Base-by-base conservation (phyloP, 2,329 filamentous ascomycete genomes). In the Cercospora janseana region DNA sequence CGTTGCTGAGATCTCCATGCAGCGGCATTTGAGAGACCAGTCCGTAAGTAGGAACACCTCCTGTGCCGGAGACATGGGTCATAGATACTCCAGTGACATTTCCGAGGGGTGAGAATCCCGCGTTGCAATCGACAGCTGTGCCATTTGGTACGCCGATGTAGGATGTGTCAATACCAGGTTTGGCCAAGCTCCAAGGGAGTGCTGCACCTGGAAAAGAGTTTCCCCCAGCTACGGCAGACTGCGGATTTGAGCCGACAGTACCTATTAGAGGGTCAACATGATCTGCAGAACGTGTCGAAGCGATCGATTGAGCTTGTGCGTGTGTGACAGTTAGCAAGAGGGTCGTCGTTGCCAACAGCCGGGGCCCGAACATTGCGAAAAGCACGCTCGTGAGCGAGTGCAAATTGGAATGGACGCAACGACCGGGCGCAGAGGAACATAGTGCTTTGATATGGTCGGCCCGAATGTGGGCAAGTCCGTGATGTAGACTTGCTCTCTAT, bases 181-280 rank as follows among this genome's bases (percentile, higher is more conserved):
- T 72, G 9, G 70, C 69, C 65, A 72, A 70, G 6, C 66, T 68
- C 51, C 70, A 71, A 2, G 70, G 70, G 5, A 69, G 56, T 5
- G 65, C 56, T 4, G 64, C 64, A 6, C 70, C 70, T 4, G 70
- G 67, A 34, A 71, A 72, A 9, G 69, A 64, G 48, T 72, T 68
- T 21, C 70, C 70, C 7, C 69, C 69, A 7, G 66, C 69, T 55
- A 69, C 71, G 51, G 57, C 58, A 6, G 66, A 63, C 3, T 73
- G 72, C 3, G 70, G 57, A 26, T 69, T 70, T 0, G 71, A 70
- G 6, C 74, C 73, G 55, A 75, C 73, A 1, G 72, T 72, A 5
- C 74, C 74, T 15, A 76, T 75, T 35, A 76, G 70, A 1, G 71
- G 66, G 49, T 76, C 74, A 6, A 76, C 74, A 62, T 69, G 70